phyloP scores from a whole-genome alignment of 768 basidiomycete species.

The Leccinum subgranulosum region DNA sequence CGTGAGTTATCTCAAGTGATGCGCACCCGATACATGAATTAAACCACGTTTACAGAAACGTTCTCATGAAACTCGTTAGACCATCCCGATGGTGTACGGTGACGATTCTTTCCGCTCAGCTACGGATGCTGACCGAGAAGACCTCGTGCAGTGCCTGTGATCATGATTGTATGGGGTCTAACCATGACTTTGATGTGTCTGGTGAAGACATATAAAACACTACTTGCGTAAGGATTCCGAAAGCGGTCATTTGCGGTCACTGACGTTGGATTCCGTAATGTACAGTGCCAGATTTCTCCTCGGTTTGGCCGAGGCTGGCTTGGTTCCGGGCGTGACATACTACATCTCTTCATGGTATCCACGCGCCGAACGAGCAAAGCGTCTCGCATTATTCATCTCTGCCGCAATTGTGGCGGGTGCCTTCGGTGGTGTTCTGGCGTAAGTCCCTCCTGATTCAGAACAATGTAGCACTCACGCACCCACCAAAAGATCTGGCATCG shows the following conservation, averaged over 20 bases:
- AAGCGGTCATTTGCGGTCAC: background rate
- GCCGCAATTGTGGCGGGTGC: conserved; percentile 52
- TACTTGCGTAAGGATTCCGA: conserved; percentile 26
- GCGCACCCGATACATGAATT: background rate
- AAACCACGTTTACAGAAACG: conserved; percentile 25
- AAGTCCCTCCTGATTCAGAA: conserved; percentile 13
- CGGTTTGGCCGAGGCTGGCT: conserved; percentile 45
- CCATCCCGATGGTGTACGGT: conserved; percentile 34
- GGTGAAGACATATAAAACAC: conserved; percentile 29
- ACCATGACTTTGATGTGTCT: conserved; percentile 38
- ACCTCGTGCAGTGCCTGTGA: conserved; percentile 33
- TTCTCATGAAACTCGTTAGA: conserved; percentile 33
- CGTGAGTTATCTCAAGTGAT: conserved; percentile 24
- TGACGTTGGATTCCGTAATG: background rate
- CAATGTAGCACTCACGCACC: background rate
- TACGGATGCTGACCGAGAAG: conserved; percentile 4
- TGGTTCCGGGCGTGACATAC: conserved; percentile 39
- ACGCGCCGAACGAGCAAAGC: conserved; percentile 49
- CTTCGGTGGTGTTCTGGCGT: conserved; percentile 48
- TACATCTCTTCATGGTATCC: conserved; percentile 59
- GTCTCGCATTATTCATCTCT: conserved; percentile 57
- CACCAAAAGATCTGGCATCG: conserved; percentile 31
- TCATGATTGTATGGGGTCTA: conserved; percentile 37
- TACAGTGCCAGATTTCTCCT: conserved; percentile 40
- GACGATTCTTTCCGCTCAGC: background rate